Base-by-base conservation (phyloP, 73 alveolate genomes). In the Paraurostyla sp. region DNA sequence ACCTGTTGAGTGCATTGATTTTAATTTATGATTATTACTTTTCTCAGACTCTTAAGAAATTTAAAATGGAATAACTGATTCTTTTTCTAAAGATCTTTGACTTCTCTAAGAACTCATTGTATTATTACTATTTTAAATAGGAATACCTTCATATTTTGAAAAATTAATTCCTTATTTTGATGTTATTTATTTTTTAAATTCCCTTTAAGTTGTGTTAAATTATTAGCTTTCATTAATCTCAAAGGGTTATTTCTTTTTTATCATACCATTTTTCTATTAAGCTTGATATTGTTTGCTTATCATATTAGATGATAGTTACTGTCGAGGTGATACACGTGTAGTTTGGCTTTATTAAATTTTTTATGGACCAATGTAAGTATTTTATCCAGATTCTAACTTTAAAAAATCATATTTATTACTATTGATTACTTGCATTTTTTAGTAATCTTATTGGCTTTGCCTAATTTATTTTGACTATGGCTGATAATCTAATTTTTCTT, bases 21-120 rank as follows among this genome's bases (percentile, higher is more conserved):
- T 65, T 32, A 65, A 22, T 18, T 38, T 3, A 32, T 18, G 1
- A 20, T 38, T 40, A 40, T 65, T 65, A n/a, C n/a, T n/a, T n/a
- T n/a, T n/a, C n/a, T n/a, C n/a, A 3, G 82, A 22, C 36, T 65
- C 82, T 9, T 18, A 9, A 15, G 82, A 65, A 33, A 65, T 15
- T 22, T 65, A 38, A 38, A 65, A 65, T 15, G 82, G 82, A 1
- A 11, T 15, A 0, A 65, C 41, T 6, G 29, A 33, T 18, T 65
- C 82, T 38, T 65, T 65, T 35, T 65, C 82, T 6, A 65, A 33
- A 7, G 82, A 65, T 65, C 41, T 65, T 15, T 22, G 25, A 40
- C 54, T 22, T 65, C 82, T 3, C 9, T 65, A 13, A 7, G 82
- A 65, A 65, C 82, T 65, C 25, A 65, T 15, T 20, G 82, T 65